Base-by-base conservation (phyloP, 768 basidiomycete species). In the Tylopilus sp. region DNA sequence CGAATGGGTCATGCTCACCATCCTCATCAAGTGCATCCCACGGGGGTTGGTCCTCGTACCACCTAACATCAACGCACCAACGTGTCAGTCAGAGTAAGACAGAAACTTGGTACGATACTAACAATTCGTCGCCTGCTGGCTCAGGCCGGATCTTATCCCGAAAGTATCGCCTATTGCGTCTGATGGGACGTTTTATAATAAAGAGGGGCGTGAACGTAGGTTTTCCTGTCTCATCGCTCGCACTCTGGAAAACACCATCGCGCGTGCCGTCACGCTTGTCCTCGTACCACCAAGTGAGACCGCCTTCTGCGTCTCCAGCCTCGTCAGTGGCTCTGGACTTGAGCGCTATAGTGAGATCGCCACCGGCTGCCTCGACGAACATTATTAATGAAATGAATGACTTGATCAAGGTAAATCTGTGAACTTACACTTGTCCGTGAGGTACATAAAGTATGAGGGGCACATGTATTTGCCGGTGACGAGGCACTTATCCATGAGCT, bases 371-470 rank as follows among this genome's bases (percentile, higher is more conserved):
- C 46, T 51, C 17, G 3, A 12, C 34, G 7, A 37, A 16, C 3
- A 10, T 19, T 11, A 16, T 57, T 13, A 59, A 29, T 13, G 14
- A 3, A 31, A 29, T 3, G 24, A 8, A 6, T 5, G 4, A 3
- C 5, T 7, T 2, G 22, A 17, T 29, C 0, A 24, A 17, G 34
- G 14, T 4, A 21, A 45, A 45, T 31, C 9, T 3, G 17, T 3
- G 6, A 19, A 0, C 54, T 14, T 50, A 68, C 61, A 50, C 42
- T 60, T 66, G 41, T 68, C 57, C 12, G 68, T 68, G 19, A 68
- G 53, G 31, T 68, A 74, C 62, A 72, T 64, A n/a, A 63, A 63
- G 43, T 63, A 64, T 0, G 71, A 72, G 14, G 64, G 60, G 30
- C 71, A 74, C 0, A 62, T 45, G 24, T 70, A 50, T 11, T 63